Evolutionary conservation across 2,329 filamentous ascomycete species (phyloP).

Genomic region (Immersiporthe knoxdaviesiana): DNA sequence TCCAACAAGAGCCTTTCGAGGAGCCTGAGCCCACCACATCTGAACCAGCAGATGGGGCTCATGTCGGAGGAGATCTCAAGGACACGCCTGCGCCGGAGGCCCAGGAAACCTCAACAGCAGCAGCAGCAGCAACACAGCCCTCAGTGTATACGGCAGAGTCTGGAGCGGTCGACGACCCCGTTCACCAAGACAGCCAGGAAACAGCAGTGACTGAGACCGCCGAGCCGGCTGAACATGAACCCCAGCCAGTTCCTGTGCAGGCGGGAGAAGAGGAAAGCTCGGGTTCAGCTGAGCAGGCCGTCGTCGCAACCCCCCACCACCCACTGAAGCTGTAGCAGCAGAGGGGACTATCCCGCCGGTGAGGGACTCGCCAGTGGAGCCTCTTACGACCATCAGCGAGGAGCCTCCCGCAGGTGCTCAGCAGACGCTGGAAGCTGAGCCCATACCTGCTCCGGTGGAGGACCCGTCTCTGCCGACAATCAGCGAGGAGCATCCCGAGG

Average conservation of each 20-base stretch:
- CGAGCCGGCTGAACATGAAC: neutral
- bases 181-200: neutral
- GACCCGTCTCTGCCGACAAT: neutral
- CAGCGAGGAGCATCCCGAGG: neutral
- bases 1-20: neutral
- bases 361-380: slow-evolving; percentile 2
- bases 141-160: neutral
- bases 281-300: neutral
- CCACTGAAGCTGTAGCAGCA: neutral
- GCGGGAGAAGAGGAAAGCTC: neutral
- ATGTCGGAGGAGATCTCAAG: neutral
- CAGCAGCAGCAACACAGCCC: neutral
- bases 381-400: slow-evolving; percentile 11
- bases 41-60: neutral
- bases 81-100: neutral
- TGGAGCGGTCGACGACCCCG: neutral
- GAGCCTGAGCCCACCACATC: neutral
- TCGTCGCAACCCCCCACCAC: neutral
- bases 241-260: neutral
- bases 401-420: neutral
- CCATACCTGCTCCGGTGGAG: slow-evolving; percentile 8
- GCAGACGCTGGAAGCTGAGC: neutral
- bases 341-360: neutral
- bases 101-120: too few relatives aligned
- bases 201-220: neutral